Base-by-base conservation (phyloP, 2,329 filamentous ascomycete genomes). In the Clonostachys sp. region DNA sequence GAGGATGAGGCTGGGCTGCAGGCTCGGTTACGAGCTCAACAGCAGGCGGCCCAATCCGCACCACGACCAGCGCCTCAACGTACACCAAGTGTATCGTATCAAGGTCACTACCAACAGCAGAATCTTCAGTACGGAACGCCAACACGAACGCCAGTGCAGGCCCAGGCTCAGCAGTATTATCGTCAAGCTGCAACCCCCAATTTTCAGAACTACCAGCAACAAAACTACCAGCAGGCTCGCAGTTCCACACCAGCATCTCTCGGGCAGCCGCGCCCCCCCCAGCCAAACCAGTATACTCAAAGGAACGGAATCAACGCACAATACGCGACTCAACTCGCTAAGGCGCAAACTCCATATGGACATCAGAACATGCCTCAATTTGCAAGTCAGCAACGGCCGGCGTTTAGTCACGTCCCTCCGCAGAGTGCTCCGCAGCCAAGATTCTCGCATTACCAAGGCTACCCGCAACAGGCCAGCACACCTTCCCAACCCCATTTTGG, bases 1-100 rank as follows among this genome's bases (percentile, higher is more conserved):
- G 89, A 92, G 56, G 90, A 95, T 55, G 86, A 90, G 53, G 75
- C 75, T 38, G 79, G 78, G 39, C 63, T 76, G 34, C 78, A 80
- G 41, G 72, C 75, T 41, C 73, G 78, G 39, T 57, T 74, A 34
- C 63, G 71, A 45, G 69, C 71, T 34, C 64, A 68, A 50, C 62
- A 66, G 44, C 63, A 65, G 45, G 48, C 59, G 44, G 51, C 57
- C 50, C 57, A 71, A 57, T 56, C 57, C 49, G 57, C 50, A 51
- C 52, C 58, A 42, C 67, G 65, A 55, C 69, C 66, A 48, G 61
- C 64, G 42, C 59, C 52, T 9, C 73, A 64, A 52, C 67, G 60
- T 41, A 65, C 61, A 34, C 68, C 72, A 40, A 66, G 64, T 55
- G 55, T 64, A 47, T 57, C 72, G 45, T 75, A 76, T 57, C 53